These are phyloP conservation scores for Kluyveromyces wickerhamii DNA, from an alignment of 805 yeast species.

Conservation along the genomic window DNA sequence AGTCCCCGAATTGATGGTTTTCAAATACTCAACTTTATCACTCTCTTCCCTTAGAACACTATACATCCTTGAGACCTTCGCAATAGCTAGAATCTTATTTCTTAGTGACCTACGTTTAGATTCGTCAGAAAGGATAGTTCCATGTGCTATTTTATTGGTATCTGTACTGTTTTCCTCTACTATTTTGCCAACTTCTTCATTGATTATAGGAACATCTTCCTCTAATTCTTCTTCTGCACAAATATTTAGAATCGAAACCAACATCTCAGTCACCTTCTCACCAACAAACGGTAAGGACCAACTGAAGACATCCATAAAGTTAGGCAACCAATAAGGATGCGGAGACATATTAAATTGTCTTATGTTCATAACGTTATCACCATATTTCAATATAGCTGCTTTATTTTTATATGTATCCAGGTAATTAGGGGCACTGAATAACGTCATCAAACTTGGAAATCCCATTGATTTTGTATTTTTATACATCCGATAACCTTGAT, in stretches of 20 bases:
- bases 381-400: constrained; percentile 91
- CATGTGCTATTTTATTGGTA: constrained; percentile 5
- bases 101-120: constrained; percentile 49
- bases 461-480: constrained; percentile 75
- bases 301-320: constrained; percentile 93
- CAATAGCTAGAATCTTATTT: constrained; percentile 89
- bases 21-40: constrained; percentile 75
- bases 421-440: constrained; percentile 94
- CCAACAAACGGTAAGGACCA: constrained; percentile 98
- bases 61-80: constrained; percentile 91
- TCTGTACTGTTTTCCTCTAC: constrained; percentile 15
- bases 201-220: constrained; percentile 53
- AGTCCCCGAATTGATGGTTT: constrained; percentile 61
- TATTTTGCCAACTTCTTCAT: constrained; percentile 31
- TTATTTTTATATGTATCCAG: constrained; percentile 87
- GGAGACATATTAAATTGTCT: constrained; percentile 89
- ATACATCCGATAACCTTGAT: constrained; percentile 94
- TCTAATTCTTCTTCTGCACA: constrained; percentile 94
- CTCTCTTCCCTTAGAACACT: constrained; percentile 80
- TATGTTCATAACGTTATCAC: constrained; percentile 86
- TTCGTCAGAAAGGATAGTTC: constrained; percentile 20
- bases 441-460: constrained; percentile 82
- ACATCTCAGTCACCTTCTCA: constrained; percentile 89
- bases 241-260: constrained; percentile 80
- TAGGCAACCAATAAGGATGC: constrained; percentile 96